phyloP scores from a whole-genome alignment of 192 early-diverging fungal species.

The Backusella sp. region DNA sequence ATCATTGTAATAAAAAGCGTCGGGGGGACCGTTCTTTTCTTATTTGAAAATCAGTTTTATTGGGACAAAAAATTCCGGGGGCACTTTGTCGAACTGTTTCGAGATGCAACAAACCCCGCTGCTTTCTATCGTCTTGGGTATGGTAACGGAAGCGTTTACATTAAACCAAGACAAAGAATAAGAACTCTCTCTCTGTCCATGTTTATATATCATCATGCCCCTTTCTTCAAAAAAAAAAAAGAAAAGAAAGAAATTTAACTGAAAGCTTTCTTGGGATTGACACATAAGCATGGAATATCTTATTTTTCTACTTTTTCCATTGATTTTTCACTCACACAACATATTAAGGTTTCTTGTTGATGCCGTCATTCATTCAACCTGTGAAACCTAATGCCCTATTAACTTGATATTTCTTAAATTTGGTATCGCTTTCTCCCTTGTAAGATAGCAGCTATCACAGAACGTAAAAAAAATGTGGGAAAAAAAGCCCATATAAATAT shows the following conservation, averaged over 20 bases:
- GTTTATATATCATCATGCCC: background rate
- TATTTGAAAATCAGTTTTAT: too few relatives aligned
- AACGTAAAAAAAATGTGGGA: background rate
- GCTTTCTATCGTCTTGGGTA: background rate
- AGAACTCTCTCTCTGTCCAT: background rate
- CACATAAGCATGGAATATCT: background rate
- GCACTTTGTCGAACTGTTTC: constrained; percentile 3
- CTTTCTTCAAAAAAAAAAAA: background rate
- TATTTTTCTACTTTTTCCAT: background rate
- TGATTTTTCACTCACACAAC: background rate
- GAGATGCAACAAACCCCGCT: background rate
- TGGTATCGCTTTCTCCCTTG: background rate
- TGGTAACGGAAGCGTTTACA: background rate
- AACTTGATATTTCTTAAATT: background rate
- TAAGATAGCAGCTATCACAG: background rate
- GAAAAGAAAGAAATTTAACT: too few relatives aligned
- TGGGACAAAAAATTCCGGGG: background rate
- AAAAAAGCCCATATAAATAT: background rate
- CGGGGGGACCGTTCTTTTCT: background rate
- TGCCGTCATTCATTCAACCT: background rate
- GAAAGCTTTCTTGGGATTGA: background rate
- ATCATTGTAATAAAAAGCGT: background rate
- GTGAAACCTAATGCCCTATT: background rate
- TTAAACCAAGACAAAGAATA: background rate
- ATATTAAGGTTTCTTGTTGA: background rate